Percentiles rank a stretch among this genome's conserved stretches.
Evolutionary conservation across 1,139 yeast genomes (phyloP).

Genomic region (Pichia kudriavzevii): DNA sequence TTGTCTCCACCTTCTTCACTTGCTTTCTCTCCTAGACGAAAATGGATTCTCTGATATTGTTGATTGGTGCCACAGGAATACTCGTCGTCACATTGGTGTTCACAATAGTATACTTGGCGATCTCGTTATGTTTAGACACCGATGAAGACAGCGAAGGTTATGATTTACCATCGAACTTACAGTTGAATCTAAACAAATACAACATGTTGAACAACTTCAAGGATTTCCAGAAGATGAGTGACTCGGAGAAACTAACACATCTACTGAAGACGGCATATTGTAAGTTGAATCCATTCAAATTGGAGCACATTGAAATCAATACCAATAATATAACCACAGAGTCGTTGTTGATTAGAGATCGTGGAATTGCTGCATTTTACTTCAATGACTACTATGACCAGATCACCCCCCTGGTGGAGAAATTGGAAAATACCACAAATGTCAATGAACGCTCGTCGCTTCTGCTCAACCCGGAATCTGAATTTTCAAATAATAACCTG

Average conservation of each 20-base stretch:
- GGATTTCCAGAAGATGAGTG: slow-evolving; percentile 1
- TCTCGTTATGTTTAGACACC: too few species aligned
- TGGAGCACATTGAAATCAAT: slow-evolving; percentile 30
- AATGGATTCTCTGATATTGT: too few species aligned
- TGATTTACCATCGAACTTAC: slow-evolving; percentile 2
- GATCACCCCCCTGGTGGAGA: slow-evolving; percentile 19
- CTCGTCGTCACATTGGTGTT: too few species aligned
- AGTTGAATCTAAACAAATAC: slow-evolving; percentile 5
- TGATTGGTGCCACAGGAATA: too few species aligned
- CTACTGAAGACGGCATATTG: slow-evolving; percentile 25
- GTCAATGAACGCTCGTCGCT: slow-evolving; percentile 9
- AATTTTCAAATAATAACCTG: slow-evolving; percentile 18
- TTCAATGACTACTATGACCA: slow-evolving; percentile 34
- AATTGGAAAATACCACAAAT: slow-evolving; percentile 15
- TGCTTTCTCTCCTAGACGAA: too few species aligned
- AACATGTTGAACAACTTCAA: not conserved
- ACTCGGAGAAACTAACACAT: slow-evolving; percentile 9
- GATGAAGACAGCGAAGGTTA: too few species aligned
- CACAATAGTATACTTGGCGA: too few species aligned
- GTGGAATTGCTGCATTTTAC: slow-evolving; percentile 43
- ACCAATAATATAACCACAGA: slow-evolving; percentile 30
- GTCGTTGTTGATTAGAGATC: slow-evolving; percentile 34
- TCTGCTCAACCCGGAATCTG: slow-evolving; percentile 2
- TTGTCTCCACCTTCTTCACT: too few species aligned
- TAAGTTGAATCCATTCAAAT: slow-evolving; percentile 32